phyloP scores from a whole-genome alignment of 495 filamentous ascomycete species.

The Endocarpon pusillum region DNA sequence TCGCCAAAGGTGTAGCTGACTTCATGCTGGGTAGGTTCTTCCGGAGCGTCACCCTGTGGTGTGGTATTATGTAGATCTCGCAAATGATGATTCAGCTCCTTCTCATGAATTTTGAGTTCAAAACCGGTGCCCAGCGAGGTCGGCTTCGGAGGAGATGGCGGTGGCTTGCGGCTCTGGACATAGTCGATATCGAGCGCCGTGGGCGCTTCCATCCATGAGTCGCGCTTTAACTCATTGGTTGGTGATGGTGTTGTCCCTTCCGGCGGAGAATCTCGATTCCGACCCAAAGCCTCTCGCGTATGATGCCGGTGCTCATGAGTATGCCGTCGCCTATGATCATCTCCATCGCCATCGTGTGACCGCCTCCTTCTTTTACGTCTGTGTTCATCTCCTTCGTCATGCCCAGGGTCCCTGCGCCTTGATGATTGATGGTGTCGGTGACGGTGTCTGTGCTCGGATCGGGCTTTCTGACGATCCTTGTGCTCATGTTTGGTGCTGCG shows the following conservation, averaged over 20 bases:
- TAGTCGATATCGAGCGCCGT: constrained; percentile 72
- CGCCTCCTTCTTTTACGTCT: constrained; percentile 29
- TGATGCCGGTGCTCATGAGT: constrained; percentile 17
- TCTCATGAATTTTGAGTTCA: constrained; percentile 60
- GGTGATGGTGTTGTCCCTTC: neutral
- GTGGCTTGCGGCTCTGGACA: constrained; percentile 40
- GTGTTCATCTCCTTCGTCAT: constrained; percentile 28
- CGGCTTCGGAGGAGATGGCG: constrained; percentile 24
- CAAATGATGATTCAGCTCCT: constrained; percentile 64
- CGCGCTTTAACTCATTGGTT: constrained; percentile 33
- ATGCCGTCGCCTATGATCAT: constrained; percentile 20
- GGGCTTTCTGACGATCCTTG: constrained; percentile 29
- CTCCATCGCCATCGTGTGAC: constrained; percentile 25
- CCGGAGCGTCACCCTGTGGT: constrained; percentile 33
- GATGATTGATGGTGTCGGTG: constrained; percentile 18
- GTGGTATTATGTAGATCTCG: constrained; percentile 29
- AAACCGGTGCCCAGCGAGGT: constrained; percentile 44
- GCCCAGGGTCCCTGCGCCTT: constrained; percentile 3
- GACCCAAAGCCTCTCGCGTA: constrained; percentile 19
- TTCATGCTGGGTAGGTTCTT: constrained; percentile 39
- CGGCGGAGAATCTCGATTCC: constrained; percentile 11
- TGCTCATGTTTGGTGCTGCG: constrained; percentile 24
- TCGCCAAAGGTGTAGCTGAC: constrained; percentile 84
- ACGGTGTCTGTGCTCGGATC: constrained; percentile 21
- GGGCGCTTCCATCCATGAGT: constrained; percentile 90